Evolutionary conservation across 805 yeast species (phyloP), one percentile per base, ranked within the genome.

Genomic region (Spathaspora hagerdaliae): DNA sequence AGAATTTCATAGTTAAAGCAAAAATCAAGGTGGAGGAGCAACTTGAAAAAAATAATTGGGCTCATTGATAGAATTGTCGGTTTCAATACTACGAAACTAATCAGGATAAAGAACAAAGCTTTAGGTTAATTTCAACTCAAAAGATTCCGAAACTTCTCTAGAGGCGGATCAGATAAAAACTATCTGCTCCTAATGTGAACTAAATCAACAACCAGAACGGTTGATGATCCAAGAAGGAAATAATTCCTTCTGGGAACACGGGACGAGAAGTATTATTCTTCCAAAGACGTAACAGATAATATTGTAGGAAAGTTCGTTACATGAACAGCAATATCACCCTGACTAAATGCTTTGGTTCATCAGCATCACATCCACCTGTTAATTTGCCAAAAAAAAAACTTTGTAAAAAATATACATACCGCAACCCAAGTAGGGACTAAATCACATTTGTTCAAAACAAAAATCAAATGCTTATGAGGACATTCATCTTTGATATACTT

Each of bases 381-480:
- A 19, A 19, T 40, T 39, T 40, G 39, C 43, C 12, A 39, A 44
- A 39, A 27, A 44, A 39, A 27, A 46, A 41, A 39, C 46, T 52
- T 41, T 41, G 43, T n/a, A 43, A 32, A 35, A 32, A 27, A 8
- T 35, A 62, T 67, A 90, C 98, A 79, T 89, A 91, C 98, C 60
- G 98, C 97, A 60, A 89, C 97, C 97, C 98, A 92, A 39, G 97
- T 92, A 52, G 99, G 99, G 43, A 92, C 97, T 60, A 92, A 81
- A 75, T 92, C 99, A 79, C 97, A 91, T 77, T 92, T 92, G 79
- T 92, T 92, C 69, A 92, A 73, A 46, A 94, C 96, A 63, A 85
- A 91, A 55, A 92, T 85, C 73, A 92, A 76, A 75, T 94, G 99
- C 71, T 92, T 92, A 64, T 94, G 99, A 11, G 98, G 88, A 61